Conservation (phyloP, 306 rosid genomes). For the Lathyrus tuberosus region DNA sequence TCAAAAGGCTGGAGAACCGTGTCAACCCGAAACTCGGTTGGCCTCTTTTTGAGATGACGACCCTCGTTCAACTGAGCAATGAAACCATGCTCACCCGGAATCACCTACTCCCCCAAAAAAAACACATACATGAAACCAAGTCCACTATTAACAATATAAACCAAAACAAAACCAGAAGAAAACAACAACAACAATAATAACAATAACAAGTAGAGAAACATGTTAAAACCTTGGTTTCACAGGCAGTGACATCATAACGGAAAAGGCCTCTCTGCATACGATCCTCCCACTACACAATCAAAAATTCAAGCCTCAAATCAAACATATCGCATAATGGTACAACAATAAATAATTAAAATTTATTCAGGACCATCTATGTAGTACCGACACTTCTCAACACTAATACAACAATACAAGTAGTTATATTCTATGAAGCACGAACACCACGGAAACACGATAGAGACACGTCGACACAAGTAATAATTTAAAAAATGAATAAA, state of each 20-base stretch:
- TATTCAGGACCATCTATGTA: background rate
- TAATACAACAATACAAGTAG: background rate
- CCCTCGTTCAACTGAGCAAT: conserved; percentile 98
- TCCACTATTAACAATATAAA: background rate
- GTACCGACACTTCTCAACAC: background rate
- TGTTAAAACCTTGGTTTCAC: conserved; percentile 81
- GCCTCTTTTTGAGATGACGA: conserved; percentile 96
- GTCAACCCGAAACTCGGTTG: conserved; percentile 91
- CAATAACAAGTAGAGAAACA: background rate
- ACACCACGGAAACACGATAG: no score
- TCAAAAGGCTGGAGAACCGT: conserved; percentile 97
- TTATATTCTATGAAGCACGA: no score
- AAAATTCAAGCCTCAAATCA: conserved; percentile 35
- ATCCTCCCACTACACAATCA: conserved; percentile 83
- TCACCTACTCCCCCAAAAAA: conserved; percentile 53
- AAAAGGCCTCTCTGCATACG: conserved; percentile 90
- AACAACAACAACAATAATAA: background rate
- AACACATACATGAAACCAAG: conserved; percentile 17
- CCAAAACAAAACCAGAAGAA: background rate
- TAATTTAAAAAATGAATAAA: background rate
- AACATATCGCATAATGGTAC: conserved; percentile 3
- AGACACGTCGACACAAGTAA: no score
- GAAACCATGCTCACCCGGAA: conserved; percentile 82
- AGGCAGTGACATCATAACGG: conserved; percentile 96
- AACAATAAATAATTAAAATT: background rate